Percentiles rank a stretch among this genome's conserved stretches.
These are phyloP conservation scores for Candida broadrunensis DNA, from an alignment of 805 yeast species.

Conservation along the genomic window DNA sequence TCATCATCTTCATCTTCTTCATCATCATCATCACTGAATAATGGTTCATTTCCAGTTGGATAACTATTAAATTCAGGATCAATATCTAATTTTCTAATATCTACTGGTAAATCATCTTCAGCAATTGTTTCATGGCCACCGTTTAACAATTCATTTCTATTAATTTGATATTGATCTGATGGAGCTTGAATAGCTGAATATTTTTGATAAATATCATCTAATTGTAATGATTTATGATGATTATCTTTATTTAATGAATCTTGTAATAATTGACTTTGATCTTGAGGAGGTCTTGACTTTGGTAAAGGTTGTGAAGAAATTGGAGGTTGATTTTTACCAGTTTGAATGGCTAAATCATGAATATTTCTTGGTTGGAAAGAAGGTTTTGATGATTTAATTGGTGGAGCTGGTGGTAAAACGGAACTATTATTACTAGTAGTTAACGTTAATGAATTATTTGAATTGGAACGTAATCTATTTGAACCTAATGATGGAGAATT, in stretches of 20 bases:
- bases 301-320: slow-evolving; percentile 1
- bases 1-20: slow-evolving; percentile 19
- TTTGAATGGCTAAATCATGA: slow-evolving; percentile 11
- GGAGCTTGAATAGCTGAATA: slow-evolving; percentile 39
- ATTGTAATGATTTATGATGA: slow-evolving; percentile 38
- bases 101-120: slow-evolving; percentile 32
- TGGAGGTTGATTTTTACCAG: slow-evolving; percentile 4
- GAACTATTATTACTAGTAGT: background rate
- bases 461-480: background rate
- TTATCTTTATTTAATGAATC: slow-evolving; percentile 9
- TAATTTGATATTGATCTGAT: slow-evolving; percentile 33
- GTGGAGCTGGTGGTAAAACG: background rate
- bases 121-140: slow-evolving; percentile 33
- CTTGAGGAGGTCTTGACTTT: background rate
- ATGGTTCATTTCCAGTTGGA: slow-evolving; percentile 35
- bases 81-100: slow-evolving; percentile 25
- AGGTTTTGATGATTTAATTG: background rate
- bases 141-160: slow-evolving; percentile 34
- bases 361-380: slow-evolving; percentile 8
- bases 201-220: slow-evolving; percentile 42
- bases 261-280: background rate
- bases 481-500: slow-evolving; percentile 4
- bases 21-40: slow-evolving; percentile 33
- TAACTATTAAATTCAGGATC: slow-evolving; percentile 23
- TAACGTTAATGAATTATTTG: background rate